These are phyloP conservation scores for Calocybe gangraenosa DNA, from an alignment of 768 basidiomycete species.

Conservation along the genomic window DNA sequence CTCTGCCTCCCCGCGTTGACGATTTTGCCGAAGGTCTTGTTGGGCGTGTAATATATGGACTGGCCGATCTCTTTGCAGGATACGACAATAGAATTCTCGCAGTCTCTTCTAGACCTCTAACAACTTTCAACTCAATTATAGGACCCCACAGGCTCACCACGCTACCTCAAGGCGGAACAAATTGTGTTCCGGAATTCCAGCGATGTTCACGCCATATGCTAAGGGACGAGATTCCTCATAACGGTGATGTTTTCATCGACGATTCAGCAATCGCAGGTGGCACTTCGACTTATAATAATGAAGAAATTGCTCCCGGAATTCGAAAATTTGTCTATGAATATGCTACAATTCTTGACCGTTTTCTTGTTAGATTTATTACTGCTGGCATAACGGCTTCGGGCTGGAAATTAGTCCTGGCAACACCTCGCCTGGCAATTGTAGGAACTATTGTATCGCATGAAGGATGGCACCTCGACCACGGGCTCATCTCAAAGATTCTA, in stretches of 20 bases:
- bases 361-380: slow-evolving; percentile 17
- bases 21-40: slow-evolving; percentile 23
- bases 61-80: slow-evolving; percentile 26
- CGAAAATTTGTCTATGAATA: slow-evolving; percentile 26
- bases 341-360: slow-evolving; percentile 15
- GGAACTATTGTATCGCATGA: slow-evolving; percentile 23
- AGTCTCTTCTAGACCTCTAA: slow-evolving; percentile 24
- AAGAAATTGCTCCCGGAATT: slow-evolving; percentile 18
- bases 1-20: slow-evolving; percentile 22
- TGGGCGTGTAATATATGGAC: slow-evolving; percentile 19
- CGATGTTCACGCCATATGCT: slow-evolving; percentile 13
- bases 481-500: slow-evolving; percentile 20
- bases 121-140: slow-evolving; percentile 24
- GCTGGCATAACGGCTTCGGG: slow-evolving; percentile 30
- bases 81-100: slow-evolving; percentile 26
- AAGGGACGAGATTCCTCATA: slow-evolving; percentile 10
- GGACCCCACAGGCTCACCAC: slow-evolving; percentile 18
- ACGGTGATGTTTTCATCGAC: slow-evolving; percentile 17
- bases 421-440: slow-evolving; percentile 21
- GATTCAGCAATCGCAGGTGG: slow-evolving; percentile 16
- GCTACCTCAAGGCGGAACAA: slow-evolving; percentile 30
- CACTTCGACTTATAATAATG: slow-evolving; percentile 12
- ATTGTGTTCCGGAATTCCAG: slow-evolving; percentile 31
- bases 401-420: slow-evolving; percentile 21
- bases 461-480: slow-evolving; percentile 25